Evolutionary conservation across 768 basidiomycete genomes (phyloP), one percentile per base, ranked within the genome.

Genomic region (Pleurotus platypus): DNA sequence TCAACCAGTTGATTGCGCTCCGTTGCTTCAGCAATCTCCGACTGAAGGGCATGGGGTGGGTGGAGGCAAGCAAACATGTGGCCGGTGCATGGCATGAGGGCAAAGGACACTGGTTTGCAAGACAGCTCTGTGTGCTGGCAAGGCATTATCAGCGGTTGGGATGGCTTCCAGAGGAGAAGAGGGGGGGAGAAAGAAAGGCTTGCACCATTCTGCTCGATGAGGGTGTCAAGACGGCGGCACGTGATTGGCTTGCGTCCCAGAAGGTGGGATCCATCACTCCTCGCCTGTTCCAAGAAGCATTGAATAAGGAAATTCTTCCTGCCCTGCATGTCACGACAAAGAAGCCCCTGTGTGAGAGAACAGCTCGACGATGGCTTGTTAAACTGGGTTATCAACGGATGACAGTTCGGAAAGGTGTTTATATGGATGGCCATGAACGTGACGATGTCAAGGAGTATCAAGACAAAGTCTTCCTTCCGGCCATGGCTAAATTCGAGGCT

Each of bases 391-490:
- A 69, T 50, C 40, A 62, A 1, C 73, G 66, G 64, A 64, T 20
- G 9, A 54, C 60, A 2, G 57, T 58, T 2, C 66, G 62, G 3
- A 65, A 61, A 8, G 70, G 71, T 15, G 66, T 69, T 59, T 75
- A 72, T 59, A 53, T 65, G 15, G 71, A 73, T 65, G 67, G 73
- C n/a, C 72, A 74, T 58, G 68, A 75, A 53, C 56, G 64, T 1
- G 62, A 59, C 8, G 73, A 75, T 64, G 68, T 77, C 6, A 63
- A 69, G 0, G 38, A 62, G 1, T 73, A 75, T 49, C 63, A 62
- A 1, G 62, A 72, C 30, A 49, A 64, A 13, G 46, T 61, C 13
- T 70, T 67, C 54, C 53, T 24, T 24, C 22, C 22, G 22, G 22
- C 22, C 22, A 24, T 24, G 22, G 22, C 22, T 24, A 24, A 24